Base-by-base conservation (phyloP, 805 yeast genomes). In the Brettanomyces bruxellensis region DNA sequence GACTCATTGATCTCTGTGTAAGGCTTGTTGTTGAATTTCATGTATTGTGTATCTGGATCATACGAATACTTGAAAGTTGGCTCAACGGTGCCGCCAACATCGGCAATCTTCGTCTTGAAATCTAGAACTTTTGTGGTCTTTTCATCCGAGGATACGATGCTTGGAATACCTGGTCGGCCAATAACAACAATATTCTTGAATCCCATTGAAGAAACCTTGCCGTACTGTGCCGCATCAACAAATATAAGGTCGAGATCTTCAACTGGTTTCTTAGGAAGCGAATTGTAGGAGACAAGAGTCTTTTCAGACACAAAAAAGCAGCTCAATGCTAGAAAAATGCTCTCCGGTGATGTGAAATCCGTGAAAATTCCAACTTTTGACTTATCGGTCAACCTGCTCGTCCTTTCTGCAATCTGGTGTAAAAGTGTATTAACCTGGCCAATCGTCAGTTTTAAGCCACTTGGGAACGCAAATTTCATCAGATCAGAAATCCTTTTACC, bases 261-360 rank as follows among this genome's bases (percentile, higher is more conserved):
- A 13, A 72, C 69, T 12, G 66, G 57, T 0, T 57, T 52, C 36
- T 60, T 66, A 4, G 70, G 64, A 24, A 73, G 65, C 1, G 83
- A 68, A 2, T 85, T 51, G 41, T 78, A 34, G 74, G 62, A 54
- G n/a, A 68, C 58, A 5, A 62, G 40, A 9, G 71, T 70, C 32
- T 60, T 55, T 25, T 70, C 69, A 38, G 66, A 62, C 3, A 69
- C 59, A 44, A 65, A 64, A 25, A 65, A 62, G 23, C 61, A 50
- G n/a, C 55, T 44, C 23, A 62, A 53, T 9, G 61, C 34, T 23
- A 61, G 53, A 12, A 56, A 25, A 5, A 60, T 40, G 18, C 58
- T 48, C 23, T 56, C 57, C 4, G 57, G 42, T 22, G 45, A 47
- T 14, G 41, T 45, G 30, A 57, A 44, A 13, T 51, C 50, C 7